Evolutionary conservation across 2,329 filamentous ascomycete species (phyloP).

Genomic region (Hymenoscyphus albidus): DNA sequence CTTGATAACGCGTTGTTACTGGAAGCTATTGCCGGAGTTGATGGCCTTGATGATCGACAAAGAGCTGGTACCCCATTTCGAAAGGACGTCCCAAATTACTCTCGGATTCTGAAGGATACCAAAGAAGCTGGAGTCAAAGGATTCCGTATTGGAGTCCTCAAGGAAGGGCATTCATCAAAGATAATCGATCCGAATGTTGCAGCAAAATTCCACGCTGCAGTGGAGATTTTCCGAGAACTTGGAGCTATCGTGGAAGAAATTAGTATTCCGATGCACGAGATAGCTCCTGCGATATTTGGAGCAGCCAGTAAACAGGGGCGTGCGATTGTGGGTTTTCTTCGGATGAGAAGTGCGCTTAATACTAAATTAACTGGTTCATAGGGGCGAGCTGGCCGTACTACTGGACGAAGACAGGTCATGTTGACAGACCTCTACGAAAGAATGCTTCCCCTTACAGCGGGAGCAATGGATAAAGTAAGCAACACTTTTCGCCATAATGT

Average conservation of each 20-base stretch:
- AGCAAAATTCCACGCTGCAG: conserved; percentile 41
- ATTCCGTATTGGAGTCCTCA: conserved; percentile 42
- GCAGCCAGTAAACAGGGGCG: conserved; percentile 20
- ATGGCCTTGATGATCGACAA: conserved; percentile 46
- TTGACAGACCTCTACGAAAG: conserved; percentile 23
- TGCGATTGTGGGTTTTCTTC: conserved; percentile 13
- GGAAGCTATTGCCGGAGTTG: conserved; percentile 45
- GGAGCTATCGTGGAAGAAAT: conserved; percentile 49
- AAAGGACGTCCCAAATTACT: conserved; percentile 22
- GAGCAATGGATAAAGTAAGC: conserved; percentile 19
- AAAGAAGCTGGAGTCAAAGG: conserved; percentile 31
- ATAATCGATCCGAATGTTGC: conserved; percentile 37
- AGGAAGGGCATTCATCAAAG: conserved; percentile 43
- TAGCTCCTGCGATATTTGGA: conserved; percentile 22
- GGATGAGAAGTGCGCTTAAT: neutral
- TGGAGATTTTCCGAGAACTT: conserved; percentile 40
- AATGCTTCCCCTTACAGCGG: conserved; percentile 19
- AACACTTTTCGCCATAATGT: neutral
- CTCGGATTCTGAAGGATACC: conserved; percentile 16
- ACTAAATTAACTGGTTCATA: neutral
- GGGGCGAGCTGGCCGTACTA: conserved; percentile 19
- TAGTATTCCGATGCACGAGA: conserved; percentile 45
- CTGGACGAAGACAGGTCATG: conserved; percentile 23
- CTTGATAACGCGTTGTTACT: conserved; percentile 41
- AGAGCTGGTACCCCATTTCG: conserved; percentile 35